Base-by-base conservation (phyloP, 78 protist species). In the Dictyostelium intermedium region DNA sequence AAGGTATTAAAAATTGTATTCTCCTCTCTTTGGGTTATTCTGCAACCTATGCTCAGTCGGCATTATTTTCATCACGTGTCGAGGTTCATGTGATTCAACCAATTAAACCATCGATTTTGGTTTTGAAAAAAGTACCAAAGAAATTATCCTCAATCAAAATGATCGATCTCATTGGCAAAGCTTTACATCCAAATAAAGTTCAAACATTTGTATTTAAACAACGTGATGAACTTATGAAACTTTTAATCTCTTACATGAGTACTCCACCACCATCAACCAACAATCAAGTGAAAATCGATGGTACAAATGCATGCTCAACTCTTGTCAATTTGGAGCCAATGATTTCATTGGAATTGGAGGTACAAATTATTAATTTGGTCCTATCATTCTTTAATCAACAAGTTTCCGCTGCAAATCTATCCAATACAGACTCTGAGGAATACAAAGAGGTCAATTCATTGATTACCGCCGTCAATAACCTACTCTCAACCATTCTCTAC, bases 161-260 rank as follows among this genome's bases (percentile, higher is more conserved):
- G 87, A 84, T 87, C 18, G 96, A 86, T 70, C 76, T 87, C 41
- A 92, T 96, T 72, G 96, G 92, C 53, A 96, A 87, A 74, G 95
- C 95, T 18, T 37, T 96, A 35, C 96, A 82, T 25, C 89, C 80
- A 4, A 60, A 82, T 53, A 85, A 87, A 83, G 76, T 83, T 32
- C 76, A 25, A 32, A 77, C 78, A 73, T 86, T 56, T 34, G 16
- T 72, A n/a, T 83, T 96, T 23, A 84, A 83, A 77, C 95, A 83
- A 45, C 84, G 96, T 83, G 93, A 87, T 72, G 96, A 91, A 7
- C 27, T 96, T 11, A 25, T 96, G 18, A 81, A 70, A 37, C 53
- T 70, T 13, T 18, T 96, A 27, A 73, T 84, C 39, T 20, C 56
- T n/a, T 85, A 84, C 74, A 96, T 96, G 96, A 35, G 56, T 25